Percentiles rank a stretch among this genome's conserved stretches.
Evolutionary conservation across 177 flowering plant genomes (phyloP).

Genomic region (Vitis hybrid): DNA sequence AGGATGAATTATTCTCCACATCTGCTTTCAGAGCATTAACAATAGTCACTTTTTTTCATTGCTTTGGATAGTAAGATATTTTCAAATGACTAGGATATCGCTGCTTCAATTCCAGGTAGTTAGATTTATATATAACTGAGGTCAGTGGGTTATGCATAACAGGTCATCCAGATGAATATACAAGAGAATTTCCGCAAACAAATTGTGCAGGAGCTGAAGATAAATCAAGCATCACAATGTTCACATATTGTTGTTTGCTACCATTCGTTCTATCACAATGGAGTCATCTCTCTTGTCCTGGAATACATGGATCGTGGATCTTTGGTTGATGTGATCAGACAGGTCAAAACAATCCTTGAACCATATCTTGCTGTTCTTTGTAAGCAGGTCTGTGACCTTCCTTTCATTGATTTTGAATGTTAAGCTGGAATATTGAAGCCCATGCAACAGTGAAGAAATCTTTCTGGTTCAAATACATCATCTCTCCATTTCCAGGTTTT

Average conservation of each 20-base stretch:
- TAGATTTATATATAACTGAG: not conserved
- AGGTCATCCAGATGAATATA: constrained; percentile 96
- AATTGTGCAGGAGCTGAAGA: constrained; percentile 93
- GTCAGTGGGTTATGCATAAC: constrained; percentile 18
- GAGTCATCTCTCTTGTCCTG: constrained; percentile 82
- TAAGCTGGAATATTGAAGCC: not conserved
- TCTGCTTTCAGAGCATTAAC: too few relatives aligned
- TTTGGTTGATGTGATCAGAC: constrained; percentile 78
- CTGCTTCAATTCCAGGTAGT: not conserved
- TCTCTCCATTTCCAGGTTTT: constrained; percentile 55
- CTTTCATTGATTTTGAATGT: not conserved
- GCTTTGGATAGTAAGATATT: not conserved
- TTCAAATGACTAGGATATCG: not conserved
- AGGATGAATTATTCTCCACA: too few relatives aligned
- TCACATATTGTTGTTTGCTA: constrained; percentile 85
- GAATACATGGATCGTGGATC: constrained; percentile 99
- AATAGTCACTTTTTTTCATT: too few relatives aligned
- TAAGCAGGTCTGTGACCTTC: constrained; percentile 64
- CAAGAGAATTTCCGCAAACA: constrained; percentile 91
- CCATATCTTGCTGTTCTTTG: constrained; percentile 96
- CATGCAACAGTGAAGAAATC: not conserved
- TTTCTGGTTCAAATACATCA: not conserved
- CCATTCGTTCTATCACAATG: constrained; percentile 95
- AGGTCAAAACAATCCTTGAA: constrained; percentile 92
- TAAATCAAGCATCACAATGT: constrained; percentile 88